Percentiles rank a stretch among this genome's conserved stretches.
Evolutionary conservation across 208 protist genomes (phyloP).

Genomic region (Trypanosomatidae sp.): DNA sequence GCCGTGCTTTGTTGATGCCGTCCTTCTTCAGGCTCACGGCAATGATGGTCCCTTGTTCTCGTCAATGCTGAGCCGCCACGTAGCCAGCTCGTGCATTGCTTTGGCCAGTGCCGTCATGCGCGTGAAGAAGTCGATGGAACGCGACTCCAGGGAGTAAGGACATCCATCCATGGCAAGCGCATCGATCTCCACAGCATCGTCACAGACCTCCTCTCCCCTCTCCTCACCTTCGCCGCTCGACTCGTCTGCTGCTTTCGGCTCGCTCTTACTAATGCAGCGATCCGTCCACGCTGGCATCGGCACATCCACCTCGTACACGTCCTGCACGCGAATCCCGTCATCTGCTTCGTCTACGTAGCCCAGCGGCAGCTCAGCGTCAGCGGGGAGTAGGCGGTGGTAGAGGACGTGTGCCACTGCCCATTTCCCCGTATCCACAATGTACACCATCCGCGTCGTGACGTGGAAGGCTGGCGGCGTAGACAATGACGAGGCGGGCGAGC

Average conservation of each 20-base stretch:
- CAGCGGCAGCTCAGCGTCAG: constrained; percentile 4
- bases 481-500: not conserved
- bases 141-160: constrained; percentile 60
- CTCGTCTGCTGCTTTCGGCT: not conserved
- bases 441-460: constrained; percentile 38
- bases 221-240: not conserved
- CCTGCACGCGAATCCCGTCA: constrained; percentile 30
- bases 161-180: constrained; percentile 22
- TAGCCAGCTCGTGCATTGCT: constrained; percentile 39
- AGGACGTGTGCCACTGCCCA: constrained; percentile 49
- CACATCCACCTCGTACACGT: constrained; percentile 14
- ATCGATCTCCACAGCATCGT: constrained; percentile 4
- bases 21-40: not conserved
- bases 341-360: constrained; percentile 21
- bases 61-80: constrained; percentile 22
- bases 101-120: constrained; percentile 55
- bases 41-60: constrained; percentile 19
- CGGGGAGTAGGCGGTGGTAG: constrained; percentile 20
- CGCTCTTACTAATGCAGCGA: not conserved
- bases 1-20: not conserved
- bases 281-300: constrained; percentile 8
- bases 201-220: constrained; percentile 7
- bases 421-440: constrained; percentile 48
- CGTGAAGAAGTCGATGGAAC: constrained; percentile 60
- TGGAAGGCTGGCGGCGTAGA: constrained; percentile 6